Evolutionary conservation across 768 basidiomycete genomes (phyloP), one percentile per base, ranked within the genome.

Genomic region (Leccinum rimulosum): DNA sequence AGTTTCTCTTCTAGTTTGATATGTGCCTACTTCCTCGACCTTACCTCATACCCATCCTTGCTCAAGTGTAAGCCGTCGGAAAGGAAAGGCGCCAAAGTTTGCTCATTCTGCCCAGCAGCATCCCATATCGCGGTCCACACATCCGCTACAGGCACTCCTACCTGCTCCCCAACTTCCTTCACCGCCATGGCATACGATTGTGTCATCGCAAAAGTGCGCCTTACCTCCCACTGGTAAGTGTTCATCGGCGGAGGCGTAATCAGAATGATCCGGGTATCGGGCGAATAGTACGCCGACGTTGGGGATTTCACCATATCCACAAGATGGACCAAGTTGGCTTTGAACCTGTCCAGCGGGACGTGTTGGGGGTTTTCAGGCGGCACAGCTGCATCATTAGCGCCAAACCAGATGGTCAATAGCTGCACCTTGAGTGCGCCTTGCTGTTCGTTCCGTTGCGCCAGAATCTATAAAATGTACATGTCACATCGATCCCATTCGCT

Each of bases 181-280:
- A 87, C 89, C 25, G 84, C 88, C 54, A 86, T 79, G 6, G 91
- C 91, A 70, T 95, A 96, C 31, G 66, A 64, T 59, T 75, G 82
- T 17, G 92, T 89, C 25, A 75, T 76, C 25, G 80, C 83, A 65
- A 89, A 88, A 36, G 75, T 68, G 12, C 91, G 82, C 48, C 76
- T 80, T 12, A 17, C 14, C 45, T 66, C 67, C 64, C 89, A 78
- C 60, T 84, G 84, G 63, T 80, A 64, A 6, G 84, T 84, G 65
- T 88, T 89, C 55, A 93, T 80, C 3, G 95, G 95, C 5, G 94
- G 91, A 12, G 95, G 91, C 14, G 90, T 91, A 58, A 95, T 84
- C 57, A 98, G 78, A 54, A 97, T 75, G 65, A 96, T 81, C 55
- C 81, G 80, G 50, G 93, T 95, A 17, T 78, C 66, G 2, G 89